Evolutionary conservation across 164 flowering plant species (phyloP).

Genomic region (Aristolochia fimbriata): DNA sequence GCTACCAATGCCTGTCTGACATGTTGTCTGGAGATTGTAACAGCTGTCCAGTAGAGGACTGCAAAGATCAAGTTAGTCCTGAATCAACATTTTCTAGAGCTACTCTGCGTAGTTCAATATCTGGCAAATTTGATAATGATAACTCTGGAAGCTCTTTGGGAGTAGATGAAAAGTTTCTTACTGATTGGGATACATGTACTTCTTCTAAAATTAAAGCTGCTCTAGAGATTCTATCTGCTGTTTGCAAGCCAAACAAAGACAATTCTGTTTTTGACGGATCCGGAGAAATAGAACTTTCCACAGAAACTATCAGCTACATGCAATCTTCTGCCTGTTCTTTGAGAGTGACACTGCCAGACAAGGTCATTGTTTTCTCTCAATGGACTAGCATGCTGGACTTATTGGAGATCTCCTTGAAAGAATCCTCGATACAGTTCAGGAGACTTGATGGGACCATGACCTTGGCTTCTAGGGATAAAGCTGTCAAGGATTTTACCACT

Average conservation of each 20-base stretch:
- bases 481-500: conserved; percentile 72
- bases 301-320: conserved; percentile 3
- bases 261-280: conserved; percentile 4
- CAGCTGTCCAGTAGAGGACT: conserved; percentile 52
- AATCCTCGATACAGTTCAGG: conserved; percentile 38
- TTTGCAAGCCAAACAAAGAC: conserved; percentile 15
- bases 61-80: conserved; percentile 58
- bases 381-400: conserved; percentile 94
- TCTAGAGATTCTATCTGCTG: conserved; percentile 47
- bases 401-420: conserved; percentile 52
- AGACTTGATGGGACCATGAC: conserved; percentile 94
- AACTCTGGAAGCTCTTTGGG: conserved; percentile 21
- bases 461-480: conserved; percentile 61
- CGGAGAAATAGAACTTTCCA: neutral
- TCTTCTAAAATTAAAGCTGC: conserved; percentile 81
- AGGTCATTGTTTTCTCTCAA: conserved; percentile 89
- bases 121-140: conserved; percentile 23
- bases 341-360: conserved; percentile 13
- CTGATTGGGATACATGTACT: conserved; percentile 27
- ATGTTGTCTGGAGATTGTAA: conserved; percentile 75
- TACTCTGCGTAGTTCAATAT: conserved; percentile 43
- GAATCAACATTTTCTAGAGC: conserved; percentile 65
- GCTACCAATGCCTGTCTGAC: conserved; percentile 86
- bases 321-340: neutral
- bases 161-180: conserved; percentile 23